Percentiles rank a stretch among this genome's conserved stretches.
Evolutionary conservation across 2,329 filamentous ascomycete genomes (phyloP).

Genomic region (Cadophora gregata): DNA sequence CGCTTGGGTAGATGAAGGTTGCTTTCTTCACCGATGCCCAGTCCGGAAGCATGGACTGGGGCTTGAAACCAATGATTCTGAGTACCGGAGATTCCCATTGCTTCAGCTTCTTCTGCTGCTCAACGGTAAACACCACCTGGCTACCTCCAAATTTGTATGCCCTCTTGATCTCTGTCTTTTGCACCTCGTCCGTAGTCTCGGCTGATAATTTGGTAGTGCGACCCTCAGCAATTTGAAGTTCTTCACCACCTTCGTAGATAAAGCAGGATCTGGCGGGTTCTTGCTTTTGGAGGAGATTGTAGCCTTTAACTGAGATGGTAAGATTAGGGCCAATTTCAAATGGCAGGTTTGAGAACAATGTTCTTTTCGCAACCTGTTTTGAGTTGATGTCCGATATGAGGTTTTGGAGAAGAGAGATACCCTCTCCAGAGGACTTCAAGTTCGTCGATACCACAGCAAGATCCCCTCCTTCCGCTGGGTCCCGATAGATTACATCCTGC

Average conservation of each 20-base stretch:
- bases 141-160: conserved; percentile 97
- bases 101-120: conserved; percentile 80
- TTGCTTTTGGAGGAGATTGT: conserved; percentile 86
- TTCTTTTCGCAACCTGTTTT: conserved; percentile 82
- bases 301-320: conserved; percentile 90
- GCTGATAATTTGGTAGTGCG: conserved; percentile 78
- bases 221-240: conserved; percentile 77
- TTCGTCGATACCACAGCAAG: conserved; percentile 59
- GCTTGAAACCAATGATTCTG: conserved; percentile 93
- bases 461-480: conserved; percentile 73
- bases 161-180: conserved; percentile 83
- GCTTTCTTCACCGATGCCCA: conserved; percentile 90
- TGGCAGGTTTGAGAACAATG: conserved; percentile 85
- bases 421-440: conserved; percentile 71
- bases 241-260: conserved; percentile 87
- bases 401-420: conserved; percentile 78
- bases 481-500: conserved; percentile 89
- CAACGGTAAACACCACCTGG: conserved; percentile 82
- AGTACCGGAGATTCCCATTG: conserved; percentile 84
- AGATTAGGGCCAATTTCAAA: conserved; percentile 87
- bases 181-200: conserved; percentile 76
- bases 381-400: conserved; percentile 89
- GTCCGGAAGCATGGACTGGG: conserved; percentile 71
- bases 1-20: conserved; percentile 92
- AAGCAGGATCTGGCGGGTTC: conserved; percentile 82